Evolutionary conservation across 495 filamentous ascomycete species (phyloP), one percentile per base, ranked within the genome.

Genomic region (Talaromyces liani): DNA sequence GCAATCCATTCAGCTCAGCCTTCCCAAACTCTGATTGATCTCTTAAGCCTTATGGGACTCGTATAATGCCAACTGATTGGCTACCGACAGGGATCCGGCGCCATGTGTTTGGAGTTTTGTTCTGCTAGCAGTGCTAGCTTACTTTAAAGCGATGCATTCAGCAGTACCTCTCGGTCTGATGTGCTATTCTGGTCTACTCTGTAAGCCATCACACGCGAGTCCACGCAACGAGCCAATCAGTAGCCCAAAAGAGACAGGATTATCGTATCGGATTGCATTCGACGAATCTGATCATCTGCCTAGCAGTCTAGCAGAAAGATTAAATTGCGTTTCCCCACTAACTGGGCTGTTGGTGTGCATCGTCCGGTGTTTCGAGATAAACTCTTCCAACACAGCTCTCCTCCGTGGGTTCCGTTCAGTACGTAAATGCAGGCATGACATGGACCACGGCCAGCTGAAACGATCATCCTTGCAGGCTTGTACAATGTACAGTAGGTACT

Each of bases 1-100:
- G 45, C 33, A 6, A 36, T 36, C 33, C 8, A 12, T 36, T 36
- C 24, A 56, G 53, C 53, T 56, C 53, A 56, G 53, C 53, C 53
- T 56, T 22, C 45, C 25, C 27, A 29, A 56, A 56, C 53, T 56
- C 53, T 56, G 53, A 56, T 56, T 56, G 53, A 56, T 18, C 45
- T 49, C 20, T 56, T 56, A 56, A 27, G 53, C 22, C 53, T 56
- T 56, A 29, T 27, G 53, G 45, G 45, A 49, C 45, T 49, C 18
- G 45, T 49, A 49, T 16, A 0, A 20, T 20, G 45, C 8, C 18
- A 20, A 49, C 8, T 49, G 45, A 49, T 49, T 49, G 45, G 45
- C 18, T n/a, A 9, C 16, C n/a, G n/a, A 49, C 45, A 20, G 45
- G n/a, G 45, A 20, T 49, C 45, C 18, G 20, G 45, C n/a, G 45